Conservation (phyloP, 2,329 filamentous ascomycete genomes). For the Chalara sp. region DNA sequence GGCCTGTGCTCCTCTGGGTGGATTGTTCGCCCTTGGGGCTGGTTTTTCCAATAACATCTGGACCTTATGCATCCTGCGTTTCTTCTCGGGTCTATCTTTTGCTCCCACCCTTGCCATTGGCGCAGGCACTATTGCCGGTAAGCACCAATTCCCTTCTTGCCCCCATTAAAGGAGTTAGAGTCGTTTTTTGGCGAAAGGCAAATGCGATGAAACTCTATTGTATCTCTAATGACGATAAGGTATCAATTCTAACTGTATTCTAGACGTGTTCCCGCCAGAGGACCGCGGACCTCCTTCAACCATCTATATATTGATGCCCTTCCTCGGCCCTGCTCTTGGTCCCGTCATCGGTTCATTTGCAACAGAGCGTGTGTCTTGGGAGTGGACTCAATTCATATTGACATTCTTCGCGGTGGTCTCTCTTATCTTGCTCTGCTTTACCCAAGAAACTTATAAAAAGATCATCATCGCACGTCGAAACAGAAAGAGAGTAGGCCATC, state of each 20-base stretch:
- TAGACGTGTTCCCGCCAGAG: constrained; percentile 33
- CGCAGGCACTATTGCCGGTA: constrained; percentile 41
- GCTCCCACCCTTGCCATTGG: constrained; percentile 42
- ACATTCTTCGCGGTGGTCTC: constrained; percentile 40
- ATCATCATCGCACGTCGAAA: constrained; percentile 13
- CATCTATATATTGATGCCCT: constrained; percentile 43
- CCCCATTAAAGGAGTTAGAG: no score
- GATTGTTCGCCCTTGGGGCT: constrained; percentile 56
- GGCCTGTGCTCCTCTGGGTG: constrained; percentile 40
- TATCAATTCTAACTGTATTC: no score
- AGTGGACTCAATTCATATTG: constrained; percentile 47
- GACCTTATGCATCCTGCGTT: constrained; percentile 38
- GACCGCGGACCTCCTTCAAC: constrained; percentile 36
- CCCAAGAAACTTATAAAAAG: constrained; percentile 33
- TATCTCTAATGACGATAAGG: no score
- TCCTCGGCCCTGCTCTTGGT: constrained; percentile 39
- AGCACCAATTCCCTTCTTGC: no score
- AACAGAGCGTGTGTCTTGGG: constrained; percentile 39
- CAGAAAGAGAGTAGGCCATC: constrained; percentile 40
- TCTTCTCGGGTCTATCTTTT: constrained; percentile 38
- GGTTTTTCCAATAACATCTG: constrained; percentile 48
- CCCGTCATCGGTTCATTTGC: constrained; percentile 36
- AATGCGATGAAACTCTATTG: no score
- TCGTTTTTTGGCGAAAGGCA: no score
- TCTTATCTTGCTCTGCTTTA: constrained; percentile 35